phyloP scores from a whole-genome alignment of 306 rosid species.

The Vachellia pachyceras region DNA sequence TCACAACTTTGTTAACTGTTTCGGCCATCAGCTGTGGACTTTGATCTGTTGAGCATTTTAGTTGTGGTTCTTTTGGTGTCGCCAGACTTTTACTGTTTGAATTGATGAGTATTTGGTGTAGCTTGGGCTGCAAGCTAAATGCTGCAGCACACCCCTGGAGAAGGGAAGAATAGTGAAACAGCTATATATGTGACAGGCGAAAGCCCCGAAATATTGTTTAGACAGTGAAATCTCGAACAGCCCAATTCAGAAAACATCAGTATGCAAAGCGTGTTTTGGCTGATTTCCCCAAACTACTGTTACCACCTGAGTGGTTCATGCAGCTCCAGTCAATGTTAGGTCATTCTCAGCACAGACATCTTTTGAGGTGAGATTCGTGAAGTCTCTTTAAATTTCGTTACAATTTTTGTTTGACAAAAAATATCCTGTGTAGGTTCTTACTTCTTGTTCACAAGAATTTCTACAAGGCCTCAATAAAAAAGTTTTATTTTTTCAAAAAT shows the following conservation, averaged over 20 bases:
- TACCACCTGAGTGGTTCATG: neutral
- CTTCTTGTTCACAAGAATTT: neutral
- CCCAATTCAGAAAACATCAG: neutral
- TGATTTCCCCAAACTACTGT: neutral
- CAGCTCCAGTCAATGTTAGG: neutral
- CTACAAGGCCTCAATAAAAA: too few species aligned
- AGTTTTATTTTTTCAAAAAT: too few species aligned
- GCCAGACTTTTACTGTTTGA: neutral
- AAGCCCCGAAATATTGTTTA: neutral
- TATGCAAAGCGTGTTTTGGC: neutral
- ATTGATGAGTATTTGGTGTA: neutral
- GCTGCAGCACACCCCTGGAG: neutral
- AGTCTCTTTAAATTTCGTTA: neutral
- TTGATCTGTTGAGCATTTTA: neutral
- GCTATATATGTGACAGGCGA: neutral
- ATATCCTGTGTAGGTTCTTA: neutral
- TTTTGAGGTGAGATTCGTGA: neutral
- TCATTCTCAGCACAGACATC: neutral
- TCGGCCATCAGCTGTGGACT: neutral
- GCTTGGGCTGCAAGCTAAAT: neutral
- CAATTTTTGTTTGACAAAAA: neutral
- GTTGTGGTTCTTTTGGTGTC: neutral
- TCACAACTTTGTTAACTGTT: neutral
- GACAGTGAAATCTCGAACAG: neutral
- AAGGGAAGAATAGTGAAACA: neutral